Percentiles rank a stretch among this genome's conserved stretches.
Conservation (phyloP, 2,329 filamentous ascomycete species). For the Pezicula rhizophila region DNA sequence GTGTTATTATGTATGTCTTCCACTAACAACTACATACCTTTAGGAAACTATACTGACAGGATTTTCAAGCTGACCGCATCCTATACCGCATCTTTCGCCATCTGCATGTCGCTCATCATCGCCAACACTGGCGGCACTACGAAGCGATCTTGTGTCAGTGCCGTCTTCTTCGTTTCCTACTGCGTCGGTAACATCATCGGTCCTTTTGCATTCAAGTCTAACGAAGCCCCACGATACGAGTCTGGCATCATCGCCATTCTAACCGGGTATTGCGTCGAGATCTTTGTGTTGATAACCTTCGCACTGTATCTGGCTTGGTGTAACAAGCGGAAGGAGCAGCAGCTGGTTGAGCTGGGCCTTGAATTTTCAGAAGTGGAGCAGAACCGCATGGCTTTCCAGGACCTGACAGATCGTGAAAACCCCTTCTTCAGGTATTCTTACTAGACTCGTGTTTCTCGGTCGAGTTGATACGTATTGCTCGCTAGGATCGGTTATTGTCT, state of each 20-base stretch:
- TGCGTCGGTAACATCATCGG: conserved; percentile 60
- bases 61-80: background rate
- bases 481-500: too few species aligned
- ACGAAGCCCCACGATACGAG: conserved; percentile 50
- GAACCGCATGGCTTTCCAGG: conserved; percentile 24
- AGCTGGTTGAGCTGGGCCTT: background rate
- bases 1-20: background rate
- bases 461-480: too few species aligned
- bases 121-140: conserved; percentile 60
- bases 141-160: conserved; percentile 57
- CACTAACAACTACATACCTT: background rate
- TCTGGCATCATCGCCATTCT: conserved; percentile 12
- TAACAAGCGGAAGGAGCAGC: background rate
- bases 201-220: conserved; percentile 50
- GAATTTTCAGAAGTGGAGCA: background rate
- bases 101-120: conserved; percentile 21
- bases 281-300: background rate
- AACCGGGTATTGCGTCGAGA: background rate
- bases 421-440: conserved; percentile 30
- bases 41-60: background rate
- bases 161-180: conserved; percentile 53
- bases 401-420: conserved; percentile 30
- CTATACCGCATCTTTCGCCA: background rate
- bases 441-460: conserved; percentile 2
- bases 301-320: background rate